Base-by-base conservation (phyloP, 2,329 filamentous ascomycete genomes). In the Claviceps cyperi region DNA sequence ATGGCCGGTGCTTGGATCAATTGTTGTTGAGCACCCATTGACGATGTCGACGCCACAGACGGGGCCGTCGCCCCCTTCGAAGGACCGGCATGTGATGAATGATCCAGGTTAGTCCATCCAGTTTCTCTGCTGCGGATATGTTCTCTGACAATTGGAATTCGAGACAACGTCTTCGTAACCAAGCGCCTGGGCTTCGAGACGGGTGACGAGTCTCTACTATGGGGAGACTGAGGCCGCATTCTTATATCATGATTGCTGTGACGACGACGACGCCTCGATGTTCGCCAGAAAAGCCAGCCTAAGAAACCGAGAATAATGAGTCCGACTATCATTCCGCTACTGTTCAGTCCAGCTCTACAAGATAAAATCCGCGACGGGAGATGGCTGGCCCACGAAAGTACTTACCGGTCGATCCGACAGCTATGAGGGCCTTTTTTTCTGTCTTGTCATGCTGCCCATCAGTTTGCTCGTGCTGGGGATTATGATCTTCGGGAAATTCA, bases 271-370 rank as follows among this genome's bases (percentile, higher is more conserved):
- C 50, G 50, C 37, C 50, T 56, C 35, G 43, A 60, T n/a, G 40
- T 48, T n/a, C 68, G 64, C 62, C 67, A 73, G 5, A 69, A 57
- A 22, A 74, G 60, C 71, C 70, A 76, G 7, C 57, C 56, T 22
- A 74, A 51, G 52, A 73, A 70, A 48, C 66, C 70, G 8, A 72
- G 52, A 28, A 72, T 57, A 19, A 75, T 67, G 47, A 73, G 71
- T 5, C 64, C 66, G 28, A 69, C 73, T 59, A 28, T 11, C n/a
- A 15, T 35, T 47, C n/a, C n/a, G 17, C 19, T 13, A 21, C 22
- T 43, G 43, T 35, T 45, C 43, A 48, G 47, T 43, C 5, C 24
- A 43, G n/a, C 4, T 32, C 22, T 32, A 5, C 4, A 41, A 22
- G 13, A 22, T 7, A 15, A 21, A 21, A 22, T 32, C 28, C 28